phyloP scores from a whole-genome alignment of 805 yeast species.

The Hanseniaspora lachancei region DNA sequence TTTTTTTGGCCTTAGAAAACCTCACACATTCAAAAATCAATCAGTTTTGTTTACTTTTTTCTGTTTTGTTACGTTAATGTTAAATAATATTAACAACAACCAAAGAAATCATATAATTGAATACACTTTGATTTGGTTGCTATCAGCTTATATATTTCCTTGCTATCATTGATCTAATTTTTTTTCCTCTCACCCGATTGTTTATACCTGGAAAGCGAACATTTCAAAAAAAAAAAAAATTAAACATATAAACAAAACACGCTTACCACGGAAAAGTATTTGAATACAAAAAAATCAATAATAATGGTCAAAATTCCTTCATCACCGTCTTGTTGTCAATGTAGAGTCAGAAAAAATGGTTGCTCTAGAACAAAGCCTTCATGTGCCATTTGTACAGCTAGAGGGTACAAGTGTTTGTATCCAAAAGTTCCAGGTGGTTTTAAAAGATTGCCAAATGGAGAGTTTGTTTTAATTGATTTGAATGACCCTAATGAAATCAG shows the following conservation, averaged over 20 bases:
- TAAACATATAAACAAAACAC: background rate
- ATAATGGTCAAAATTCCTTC: conserved; percentile 4
- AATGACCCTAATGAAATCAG: conserved; percentile 11
- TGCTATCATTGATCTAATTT: no score
- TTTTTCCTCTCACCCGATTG: no score
- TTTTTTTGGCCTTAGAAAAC: no score
- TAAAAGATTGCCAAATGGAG: conserved; percentile 1
- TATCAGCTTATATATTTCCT: no score
- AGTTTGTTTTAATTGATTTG: conserved; percentile 10
- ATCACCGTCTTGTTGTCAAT: conserved; percentile 25
- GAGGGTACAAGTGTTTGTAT: conserved; percentile 22
- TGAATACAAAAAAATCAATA: background rate
- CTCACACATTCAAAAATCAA: no score
- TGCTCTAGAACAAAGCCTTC: conserved; percentile 34
- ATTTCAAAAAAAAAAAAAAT: no score
- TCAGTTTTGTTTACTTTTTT: no score
- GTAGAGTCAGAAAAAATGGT: conserved; percentile 28
- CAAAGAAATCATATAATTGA: no score
- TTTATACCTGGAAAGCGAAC: no score
- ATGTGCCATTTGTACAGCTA: conserved; percentile 30
- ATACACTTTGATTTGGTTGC: no score
- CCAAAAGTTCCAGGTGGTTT: conserved; percentile 16
- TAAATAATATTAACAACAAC: no score
- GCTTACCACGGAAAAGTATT: background rate
- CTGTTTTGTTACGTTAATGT: no score